These are phyloP conservation scores for Penicillium macrosclerotiorum DNA, from an alignment of 495 filamentous ascomycete genomes.

Conservation along the genomic window DNA sequence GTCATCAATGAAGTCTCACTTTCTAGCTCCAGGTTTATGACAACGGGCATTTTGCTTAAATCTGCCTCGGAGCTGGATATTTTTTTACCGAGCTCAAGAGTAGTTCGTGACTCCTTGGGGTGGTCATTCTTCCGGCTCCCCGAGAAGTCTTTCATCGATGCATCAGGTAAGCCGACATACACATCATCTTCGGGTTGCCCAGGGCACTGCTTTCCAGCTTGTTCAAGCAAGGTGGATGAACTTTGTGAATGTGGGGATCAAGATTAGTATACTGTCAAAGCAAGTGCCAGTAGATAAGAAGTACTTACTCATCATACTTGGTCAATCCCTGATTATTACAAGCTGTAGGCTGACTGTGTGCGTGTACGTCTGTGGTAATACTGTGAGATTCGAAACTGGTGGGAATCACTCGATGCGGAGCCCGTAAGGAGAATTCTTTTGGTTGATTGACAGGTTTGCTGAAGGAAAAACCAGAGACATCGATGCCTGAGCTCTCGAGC, in stretches of 20 bases:
- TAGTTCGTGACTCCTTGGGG: neutral
- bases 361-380: neutral
- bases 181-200: no score
- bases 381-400: neutral
- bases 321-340: no score
- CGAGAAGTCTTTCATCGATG: no score
- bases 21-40: neutral
- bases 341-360: neutral
- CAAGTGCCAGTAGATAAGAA: no score
- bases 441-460: constrained; percentile 26
- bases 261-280: no score
- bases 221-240: neutral
- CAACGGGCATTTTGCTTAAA: neutral
- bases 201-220: neutral
- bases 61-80: neutral
- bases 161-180: no score
- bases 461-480: constrained; percentile 36
- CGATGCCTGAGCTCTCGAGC: constrained; percentile 29
- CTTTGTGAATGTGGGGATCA: neutral
- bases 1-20: neutral
- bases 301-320: no score
- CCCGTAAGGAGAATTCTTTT: constrained; percentile 24
- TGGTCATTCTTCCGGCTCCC: no score
- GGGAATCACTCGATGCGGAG: constrained; percentile 1
- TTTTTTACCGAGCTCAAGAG: neutral